These are phyloP conservation scores for Truncatella angustata DNA, from an alignment of 2,329 filamentous ascomycete species.

Conservation along the genomic window DNA sequence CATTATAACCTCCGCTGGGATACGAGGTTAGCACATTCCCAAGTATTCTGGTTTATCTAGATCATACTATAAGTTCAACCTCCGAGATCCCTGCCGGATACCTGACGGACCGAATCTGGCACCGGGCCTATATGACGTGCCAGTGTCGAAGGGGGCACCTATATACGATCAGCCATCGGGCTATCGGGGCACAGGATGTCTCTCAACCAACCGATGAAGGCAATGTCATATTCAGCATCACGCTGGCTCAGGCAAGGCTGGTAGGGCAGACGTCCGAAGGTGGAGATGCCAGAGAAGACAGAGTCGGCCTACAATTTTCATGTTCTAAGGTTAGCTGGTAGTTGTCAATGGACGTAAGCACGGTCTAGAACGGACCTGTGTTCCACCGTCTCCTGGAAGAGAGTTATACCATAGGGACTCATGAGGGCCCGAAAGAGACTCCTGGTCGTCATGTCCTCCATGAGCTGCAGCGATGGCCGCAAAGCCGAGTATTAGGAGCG, in stretches of 20 bases:
- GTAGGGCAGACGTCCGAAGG: constrained; percentile 78
- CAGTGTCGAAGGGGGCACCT: constrained; percentile 83
- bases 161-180: constrained; percentile 3
- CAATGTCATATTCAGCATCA: constrained; percentile 76
- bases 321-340: background rate
- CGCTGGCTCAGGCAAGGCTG: constrained; percentile 70
- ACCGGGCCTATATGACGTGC: constrained; percentile 80
- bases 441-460: constrained; percentile 55
- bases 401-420: constrained; percentile 79
- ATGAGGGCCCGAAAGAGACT: constrained; percentile 65
- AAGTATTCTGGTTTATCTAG: too few species aligned
- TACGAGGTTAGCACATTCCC: constrained; percentile 3
- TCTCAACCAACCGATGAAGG: constrained; percentile 65
- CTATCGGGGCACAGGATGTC: too few species aligned
- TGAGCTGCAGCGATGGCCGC: constrained; percentile 58
- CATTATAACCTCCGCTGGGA: constrained; percentile 79
- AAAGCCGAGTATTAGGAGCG: constrained; percentile 36
- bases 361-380: constrained; percentile 57
- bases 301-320: constrained; percentile 68
- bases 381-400: constrained; percentile 80
- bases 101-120: constrained; percentile 82
- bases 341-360: background rate
- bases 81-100: constrained; percentile 81
- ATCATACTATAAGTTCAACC: constrained; percentile 83
- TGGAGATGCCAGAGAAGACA: constrained; percentile 85